Evolutionary conservation across 345 rosid genomes (phyloP), one percentile per base, ranked within the genome.

Genomic region (Euclidium syriacum): DNA sequence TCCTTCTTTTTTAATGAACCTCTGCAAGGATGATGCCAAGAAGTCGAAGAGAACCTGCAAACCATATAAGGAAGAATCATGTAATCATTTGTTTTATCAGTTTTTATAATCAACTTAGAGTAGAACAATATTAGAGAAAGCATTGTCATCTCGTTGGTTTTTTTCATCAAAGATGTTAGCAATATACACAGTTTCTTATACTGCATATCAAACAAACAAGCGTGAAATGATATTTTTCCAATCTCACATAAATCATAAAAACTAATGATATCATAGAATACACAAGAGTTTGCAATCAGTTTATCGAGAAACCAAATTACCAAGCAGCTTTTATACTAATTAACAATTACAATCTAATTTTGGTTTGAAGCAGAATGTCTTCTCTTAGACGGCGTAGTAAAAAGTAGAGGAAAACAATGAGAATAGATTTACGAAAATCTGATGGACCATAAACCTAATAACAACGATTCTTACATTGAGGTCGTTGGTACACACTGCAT

Each of bases 11-110:
- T 89, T 95, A 8, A 82, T 56, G 64, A 89, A 89, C 43, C 68
- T 75, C 75, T 85, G 76, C 64, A 92, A 65, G 1, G 85, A 74
- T 32, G 85, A 79, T 61, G 94, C 90, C 49, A 92, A 73, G 64
- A 82, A 92, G 76, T 86, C 84, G 7, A 92, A 82, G 62, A 92
- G 87, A 68, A 78, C 89, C 96, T 92, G 83, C 78, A 71, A 55
- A 55, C 12, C 11, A 34, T 25, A 40, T 5, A 65, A 12, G 19
- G 9, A 66, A 46, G 7, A 9, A 52, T 14, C 57, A 67, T 11
- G n/a, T 64, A 3, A 29, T 34, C 42, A n/a, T 18, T 32, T 14
- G 44, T 15, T 50, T 33, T 0, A 35, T 18, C 7, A 7, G 36
- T 14, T 4, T 9, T 36, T 22, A 54, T 0, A n/a, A n/a, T n/a